These are phyloP conservation scores for Tricholoma terreum DNA, from an alignment of 768 basidiomycete genomes.

Conservation along the genomic window DNA sequence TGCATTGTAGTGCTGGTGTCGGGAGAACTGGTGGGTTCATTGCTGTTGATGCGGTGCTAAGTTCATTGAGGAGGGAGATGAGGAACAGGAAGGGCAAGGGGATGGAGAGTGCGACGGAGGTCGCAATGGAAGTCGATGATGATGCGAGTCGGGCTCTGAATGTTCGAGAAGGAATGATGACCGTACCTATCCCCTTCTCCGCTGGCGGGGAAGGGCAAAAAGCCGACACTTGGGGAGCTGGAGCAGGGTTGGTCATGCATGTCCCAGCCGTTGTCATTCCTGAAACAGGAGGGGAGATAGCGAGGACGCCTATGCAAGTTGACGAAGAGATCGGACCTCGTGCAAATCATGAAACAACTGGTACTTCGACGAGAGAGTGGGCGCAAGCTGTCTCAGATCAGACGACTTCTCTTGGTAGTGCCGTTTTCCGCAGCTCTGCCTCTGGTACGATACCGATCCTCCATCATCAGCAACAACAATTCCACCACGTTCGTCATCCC, in stretches of 20 bases:
- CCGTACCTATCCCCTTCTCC: constrained; percentile 11
- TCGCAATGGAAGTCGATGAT: constrained; percentile 32
- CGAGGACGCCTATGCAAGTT: constrained; percentile 22
- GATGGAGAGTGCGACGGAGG: constrained; percentile 1
- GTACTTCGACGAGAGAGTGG: constrained; percentile 41
- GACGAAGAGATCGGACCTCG: constrained; percentile 17
- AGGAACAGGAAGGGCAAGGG: constrained; percentile 16
- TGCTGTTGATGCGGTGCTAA: constrained; percentile 81
- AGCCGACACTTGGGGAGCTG: background rate
- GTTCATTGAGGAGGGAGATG: constrained; percentile 65
- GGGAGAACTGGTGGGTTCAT: constrained; percentile 95
- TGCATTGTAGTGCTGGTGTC: constrained; percentile 94
- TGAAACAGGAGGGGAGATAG: constrained; percentile 4
- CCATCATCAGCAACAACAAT: background rate
- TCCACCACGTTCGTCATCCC: background rate
- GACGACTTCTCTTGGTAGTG: constrained; percentile 6
- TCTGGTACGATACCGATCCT: background rate
- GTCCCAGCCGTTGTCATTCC: constrained; percentile 22
- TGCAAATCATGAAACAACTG: constrained; percentile 11
- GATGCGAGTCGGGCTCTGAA: background rate
- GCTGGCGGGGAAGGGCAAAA: background rate
- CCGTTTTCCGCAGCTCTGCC: background rate
- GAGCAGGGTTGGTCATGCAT: constrained; percentile 24
- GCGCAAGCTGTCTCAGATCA: constrained; percentile 40
- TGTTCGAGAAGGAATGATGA: background rate